A percentile compares a stretch with the other conserved stretches of the same genome.
Evolutionary conservation across 441 rosid genomes (phyloP).

Genomic region (Euphorbia corollata): DNA sequence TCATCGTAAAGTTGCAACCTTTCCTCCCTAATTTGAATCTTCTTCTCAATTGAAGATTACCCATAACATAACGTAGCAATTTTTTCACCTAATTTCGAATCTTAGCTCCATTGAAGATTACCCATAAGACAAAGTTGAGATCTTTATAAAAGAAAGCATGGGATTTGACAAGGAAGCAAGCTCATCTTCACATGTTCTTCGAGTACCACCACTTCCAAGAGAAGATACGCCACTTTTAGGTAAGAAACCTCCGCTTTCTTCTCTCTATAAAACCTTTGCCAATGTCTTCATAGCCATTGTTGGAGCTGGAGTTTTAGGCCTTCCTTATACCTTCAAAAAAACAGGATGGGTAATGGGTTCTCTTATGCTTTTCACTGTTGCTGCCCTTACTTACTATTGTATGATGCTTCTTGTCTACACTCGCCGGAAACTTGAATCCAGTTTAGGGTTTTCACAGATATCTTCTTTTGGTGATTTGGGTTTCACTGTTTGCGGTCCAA

Average conservation of each 20-base stretch:
- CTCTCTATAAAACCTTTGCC: slow-evolving; percentile 59
- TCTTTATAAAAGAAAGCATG: slow-evolving; percentile 14
- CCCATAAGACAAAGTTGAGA: too few relatives aligned
- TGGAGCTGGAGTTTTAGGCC: slow-evolving; percentile 70
- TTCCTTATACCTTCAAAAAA: slow-evolving; percentile 69
- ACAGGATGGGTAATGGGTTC: slow-evolving; percentile 68
- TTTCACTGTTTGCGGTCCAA: slow-evolving; percentile 48
- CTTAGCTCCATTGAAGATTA: too few relatives aligned
- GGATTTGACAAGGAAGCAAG: slow-evolving; percentile 49
- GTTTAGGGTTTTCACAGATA: slow-evolving; percentile 34
- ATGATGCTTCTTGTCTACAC: slow-evolving; percentile 66
- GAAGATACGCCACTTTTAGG: slow-evolving; percentile 66
- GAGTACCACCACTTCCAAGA: slow-evolving; percentile 23
- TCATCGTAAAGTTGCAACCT: too few relatives aligned
- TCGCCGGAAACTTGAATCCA: slow-evolving; percentile 56
- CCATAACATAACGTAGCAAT: too few relatives aligned
- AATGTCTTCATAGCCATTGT: slow-evolving; percentile 70
- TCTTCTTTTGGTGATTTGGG: slow-evolving; percentile 73
- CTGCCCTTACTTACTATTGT: slow-evolving; percentile 45
- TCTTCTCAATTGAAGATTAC: too few relatives aligned
- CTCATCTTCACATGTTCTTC: slow-evolving; percentile 44
- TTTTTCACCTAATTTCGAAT: too few relatives aligned
- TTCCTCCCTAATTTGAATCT: too few relatives aligned
- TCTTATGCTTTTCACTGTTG: slow-evolving; percentile 42
- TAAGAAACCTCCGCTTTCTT: slow-evolving; percentile 33